Conservation (phyloP, 192 early-diverging fungal species). For the Podila epicladia region DNA sequence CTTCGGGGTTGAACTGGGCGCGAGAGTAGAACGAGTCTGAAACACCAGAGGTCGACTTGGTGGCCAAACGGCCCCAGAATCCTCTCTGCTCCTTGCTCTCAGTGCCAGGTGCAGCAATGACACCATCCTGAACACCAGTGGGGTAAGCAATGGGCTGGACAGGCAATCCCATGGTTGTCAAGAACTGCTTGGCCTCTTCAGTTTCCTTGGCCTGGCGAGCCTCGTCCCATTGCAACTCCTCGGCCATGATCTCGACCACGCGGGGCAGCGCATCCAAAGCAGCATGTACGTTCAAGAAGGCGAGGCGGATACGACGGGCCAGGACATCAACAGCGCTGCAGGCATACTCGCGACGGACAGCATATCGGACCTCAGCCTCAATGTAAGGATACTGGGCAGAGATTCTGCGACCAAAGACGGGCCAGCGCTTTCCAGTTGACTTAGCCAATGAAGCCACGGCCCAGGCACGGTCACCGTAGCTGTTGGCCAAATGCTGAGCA, state of each 20-base stretch:
- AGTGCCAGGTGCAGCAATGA: constrained; percentile 13
- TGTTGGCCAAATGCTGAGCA: constrained; percentile 88
- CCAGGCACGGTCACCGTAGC: constrained; percentile 96
- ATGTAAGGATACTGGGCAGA: constrained; percentile 90
- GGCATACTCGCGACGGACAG: constrained; percentile 92
- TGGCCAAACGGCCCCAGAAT: constrained; percentile 34
- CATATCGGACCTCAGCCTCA: constrained; percentile 94
- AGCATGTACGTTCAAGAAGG: constrained; percentile 94
- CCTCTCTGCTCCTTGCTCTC: constrained; percentile 14
- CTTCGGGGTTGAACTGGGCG: constrained; percentile 69
- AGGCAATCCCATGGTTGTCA: constrained; percentile 93
- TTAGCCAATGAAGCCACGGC: constrained; percentile 88
- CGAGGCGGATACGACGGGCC: constrained; percentile 88
- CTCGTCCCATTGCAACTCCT: constrained; percentile 84
- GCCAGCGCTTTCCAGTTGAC: constrained; percentile 76
- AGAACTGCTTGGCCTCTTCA: constrained; percentile 76
- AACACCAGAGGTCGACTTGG: constrained; percentile 42
- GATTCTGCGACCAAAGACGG: constrained; percentile 83
- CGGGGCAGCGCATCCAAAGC: constrained; percentile 86
- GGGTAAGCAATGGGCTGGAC: constrained; percentile 50
- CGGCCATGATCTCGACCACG: constrained; percentile 92
- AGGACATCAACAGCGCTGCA: constrained; percentile 94
- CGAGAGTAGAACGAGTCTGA: constrained; percentile 56
- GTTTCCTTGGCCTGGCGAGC: constrained; percentile 75
- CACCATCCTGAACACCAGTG: constrained; percentile 42